Evolutionary conservation across 805 yeast genomes (phyloP), one percentile per base, ranked within the genome.

Genomic region (Kuraishia borneana): DNA sequence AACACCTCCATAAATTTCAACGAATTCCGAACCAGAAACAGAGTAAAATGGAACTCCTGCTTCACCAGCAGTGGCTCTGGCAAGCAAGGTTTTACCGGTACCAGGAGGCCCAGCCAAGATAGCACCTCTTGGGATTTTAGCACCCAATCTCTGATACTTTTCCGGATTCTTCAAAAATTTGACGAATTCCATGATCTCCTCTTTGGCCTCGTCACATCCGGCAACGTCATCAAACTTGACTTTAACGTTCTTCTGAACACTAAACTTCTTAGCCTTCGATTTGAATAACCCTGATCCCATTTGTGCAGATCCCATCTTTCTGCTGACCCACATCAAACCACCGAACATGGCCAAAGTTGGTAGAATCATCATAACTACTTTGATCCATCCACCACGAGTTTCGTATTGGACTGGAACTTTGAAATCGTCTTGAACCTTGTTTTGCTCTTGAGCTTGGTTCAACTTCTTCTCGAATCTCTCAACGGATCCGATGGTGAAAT

Each of bases 1-100:
- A 18, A 87, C 95, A 60, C 96, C 96, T 16, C 83, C 94, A 64
- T 83, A 87, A 95, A 87, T 87, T 56, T 87, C 95, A n/a, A 85
- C 94, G 45, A 87, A 87, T 54, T 87, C 96, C 10, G 95, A 84
- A 47, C 95, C 96, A 2, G 94, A 81, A 5, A 87, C 95, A 17
- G 92, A 78, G 43, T 76, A 76, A 54, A 87, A 87, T 18, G 96
- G 95, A 34, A 87, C 96, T 33, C 84, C 92, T 2, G 96, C 95
- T 55, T 87, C 96, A 46, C 96, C 96, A 2, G 96, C 96, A 18
- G 96, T 87, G 9, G 96, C 96, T 55, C 83, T 85, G 18, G 96
- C 96, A 37, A 87, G 61, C 42, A 87, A 60, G 0, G 96, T 87
- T 57, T 87, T 87, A 73, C 96, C 96, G 3, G 96, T 87, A 65